Evolutionary conservation across 2,329 filamentous ascomycete genomes (phyloP).

Genomic region (Fusarium succisae): DNA sequence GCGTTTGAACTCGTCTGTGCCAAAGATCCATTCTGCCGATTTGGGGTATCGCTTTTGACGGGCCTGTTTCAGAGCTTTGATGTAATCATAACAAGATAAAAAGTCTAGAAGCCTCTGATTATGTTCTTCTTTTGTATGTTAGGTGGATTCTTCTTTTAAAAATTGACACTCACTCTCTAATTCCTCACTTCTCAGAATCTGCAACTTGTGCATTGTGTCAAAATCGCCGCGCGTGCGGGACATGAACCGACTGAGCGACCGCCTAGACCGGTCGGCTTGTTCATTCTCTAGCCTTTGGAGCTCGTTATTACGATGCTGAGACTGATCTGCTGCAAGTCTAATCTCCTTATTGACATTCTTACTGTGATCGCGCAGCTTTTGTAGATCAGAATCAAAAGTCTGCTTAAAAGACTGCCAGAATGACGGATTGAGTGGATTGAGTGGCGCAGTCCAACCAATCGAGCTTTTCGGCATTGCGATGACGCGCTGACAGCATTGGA

Average conservation of each 20-base stretch:
- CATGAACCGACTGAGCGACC: rapidly evolving
- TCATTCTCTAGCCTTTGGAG: background rate
- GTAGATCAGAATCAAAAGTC: conserved; percentile 41
- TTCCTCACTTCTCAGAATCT: rapidly evolving
- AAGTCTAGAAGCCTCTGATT: conserved; percentile 41
- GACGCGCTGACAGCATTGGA: conserved; percentile 48
- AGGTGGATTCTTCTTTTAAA: rapidly evolving
- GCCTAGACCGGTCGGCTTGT: background rate
- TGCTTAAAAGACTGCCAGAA: conserved; percentile 44
- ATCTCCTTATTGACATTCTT: conserved; percentile 41
- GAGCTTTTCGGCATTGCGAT: background rate
- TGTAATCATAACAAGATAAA: conserved; percentile 42
- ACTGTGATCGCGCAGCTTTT: conserved; percentile 29
- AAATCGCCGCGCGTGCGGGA: background rate
- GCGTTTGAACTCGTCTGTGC: conserved; percentile 34
- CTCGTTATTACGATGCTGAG: conserved; percentile 34
- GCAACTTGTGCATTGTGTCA: rapidly evolving
- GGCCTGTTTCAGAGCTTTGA: conserved; percentile 40
- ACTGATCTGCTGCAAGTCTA: conserved; percentile 37
- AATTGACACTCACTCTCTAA: rapidly evolving
- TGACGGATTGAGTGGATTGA: rapidly evolving
- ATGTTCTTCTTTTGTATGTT: background rate
- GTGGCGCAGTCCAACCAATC: conserved; percentile 23
- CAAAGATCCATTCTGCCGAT: conserved; percentile 44
- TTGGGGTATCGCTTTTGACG: conserved; percentile 39